Evolutionary conservation across 352 stramenopile species (phyloP), one percentile per base, ranked within the genome.

Genomic region (Globisporangium cylindrosporum): DNA sequence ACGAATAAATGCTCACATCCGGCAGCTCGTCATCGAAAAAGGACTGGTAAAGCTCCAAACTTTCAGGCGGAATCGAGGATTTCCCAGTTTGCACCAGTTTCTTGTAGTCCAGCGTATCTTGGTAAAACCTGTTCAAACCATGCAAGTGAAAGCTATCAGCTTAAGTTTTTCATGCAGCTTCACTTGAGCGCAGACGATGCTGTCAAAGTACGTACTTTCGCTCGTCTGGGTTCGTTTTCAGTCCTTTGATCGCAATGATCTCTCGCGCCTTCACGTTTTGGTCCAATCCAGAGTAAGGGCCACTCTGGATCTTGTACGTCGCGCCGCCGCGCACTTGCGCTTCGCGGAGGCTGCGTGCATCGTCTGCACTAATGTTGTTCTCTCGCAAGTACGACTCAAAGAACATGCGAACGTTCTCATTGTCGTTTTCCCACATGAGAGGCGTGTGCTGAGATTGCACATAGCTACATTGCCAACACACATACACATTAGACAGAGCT

Each of bases 341-440:
- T 27, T 96, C 85, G 12, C 75, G 77, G 48, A 96, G 74, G 7
- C 76, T 75, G 14, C 73, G 74, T 8, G 82, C 80, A 61, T 96
- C 85, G 58, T 93, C 82, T 29, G 78, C 68, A 51, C 80, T 89
- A 51, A 96, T 89, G 43, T 81, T 85, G 66, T 91, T 89, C 38
- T 94, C 86, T 3, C 82, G 80, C 66, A 93, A 65, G 36, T 96
- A 94, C 20, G 82, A 75, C 57, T 94, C 81, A 27, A 96, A 96
- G 69, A 90, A 93, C 68, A 81, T 85, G 41, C 88, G 90, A 4
- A 91, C 81, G 54, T 74, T 90, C 41, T 96, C 85, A 62, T 77
- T 94, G 34, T 94, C 88, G 41, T 67, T 91, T 69, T 94, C 86
- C 88, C 88, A 96, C 24, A 92, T 72, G 36, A 89, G 68, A 10